Conservation (phyloP, 164 flowering plant species). For the Echeveria elegans region DNA sequence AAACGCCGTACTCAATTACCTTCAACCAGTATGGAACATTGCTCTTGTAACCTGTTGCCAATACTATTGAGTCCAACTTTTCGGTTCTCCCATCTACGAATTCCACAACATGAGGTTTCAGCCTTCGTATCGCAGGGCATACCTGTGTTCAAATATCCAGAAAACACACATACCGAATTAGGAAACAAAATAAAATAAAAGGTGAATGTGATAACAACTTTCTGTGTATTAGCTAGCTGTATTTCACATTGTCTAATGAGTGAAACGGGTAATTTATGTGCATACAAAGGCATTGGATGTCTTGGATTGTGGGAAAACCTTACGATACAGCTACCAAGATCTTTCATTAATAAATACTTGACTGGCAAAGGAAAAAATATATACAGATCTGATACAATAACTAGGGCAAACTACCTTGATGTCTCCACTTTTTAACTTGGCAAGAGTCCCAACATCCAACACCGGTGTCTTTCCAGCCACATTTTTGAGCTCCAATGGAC, state of each 20-base stretch:
- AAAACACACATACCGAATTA: background rate
- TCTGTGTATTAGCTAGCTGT: background rate
- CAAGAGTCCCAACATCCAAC: constrained; percentile 38
- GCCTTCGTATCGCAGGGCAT: constrained; percentile 22
- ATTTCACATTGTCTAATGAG: background rate
- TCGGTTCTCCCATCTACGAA: constrained; percentile 29
- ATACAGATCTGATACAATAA: background rate
- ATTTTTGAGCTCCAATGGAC: constrained; percentile 40
- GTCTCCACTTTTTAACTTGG: constrained; percentile 38
- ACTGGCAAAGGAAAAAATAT: constrained; percentile 1
- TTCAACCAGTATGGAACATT: constrained; percentile 63
- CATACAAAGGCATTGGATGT: background rate
- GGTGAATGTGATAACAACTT: background rate
- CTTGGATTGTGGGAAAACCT: background rate
- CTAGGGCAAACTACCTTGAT: constrained; percentile 28
- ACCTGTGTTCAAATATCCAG: constrained; percentile 18
- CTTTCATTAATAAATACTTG: background rate
- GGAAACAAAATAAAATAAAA: background rate
- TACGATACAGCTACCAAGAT: background rate
- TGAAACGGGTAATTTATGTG: constrained; percentile 1
- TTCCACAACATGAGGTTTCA: constrained; percentile 24
- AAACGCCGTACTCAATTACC: constrained; percentile 21
- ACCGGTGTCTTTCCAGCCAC: constrained; percentile 42
- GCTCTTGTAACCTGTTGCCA: constrained; percentile 70
- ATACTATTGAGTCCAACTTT: constrained; percentile 41